Evolutionary conservation across 139 green algal genomes (phyloP), one percentile per base, ranked within the genome.

Genomic region (Penium margaritaceum): DNA sequence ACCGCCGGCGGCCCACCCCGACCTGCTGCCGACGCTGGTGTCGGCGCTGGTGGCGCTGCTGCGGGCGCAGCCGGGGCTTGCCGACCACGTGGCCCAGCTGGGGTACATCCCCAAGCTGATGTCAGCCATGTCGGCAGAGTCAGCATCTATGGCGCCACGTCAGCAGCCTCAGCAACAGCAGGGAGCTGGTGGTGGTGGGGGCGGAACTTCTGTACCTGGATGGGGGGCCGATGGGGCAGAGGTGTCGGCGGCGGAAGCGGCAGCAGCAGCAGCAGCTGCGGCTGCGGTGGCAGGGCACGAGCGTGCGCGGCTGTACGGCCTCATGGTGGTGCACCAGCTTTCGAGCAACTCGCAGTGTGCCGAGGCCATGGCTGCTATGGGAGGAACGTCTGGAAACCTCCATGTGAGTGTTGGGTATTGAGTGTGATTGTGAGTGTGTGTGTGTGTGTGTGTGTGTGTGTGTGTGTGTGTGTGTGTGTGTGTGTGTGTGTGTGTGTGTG

Each of bases 71-170:
- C 73, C 73, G 72, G 17, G 62, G 14, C 66, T 80, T 30, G 72
- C 37, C 14, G 73, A 73, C 32, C 73, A 80, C 37, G 73, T 80
- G 34, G 73, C 73, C 7, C 73, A 80, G n/a, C 66, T 80, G 36
- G 73, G 73, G 5, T 80, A 80, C 39, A 79, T 80, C 21, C 35
- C 67, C 5, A 78, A 77, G 73, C 66, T 80, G 66, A n/a, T 80
- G n/a, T 14, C 51, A 34, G 39, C 72, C 6, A 77, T 72, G 47
- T 68, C 73, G 21, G 33, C 34, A 1, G 68, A 76, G 65, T 29
- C 4, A 39, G 37, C 37, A 9, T 39, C 2, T 2, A 38, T 47
- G 7, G 33, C 21, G 35, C 34, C 19, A 3, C 60, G 19, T 34
- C 21, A 3, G 35, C 21, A 32, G 44, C 24, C 30, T 29, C 17